Evolutionary conservation across 164 flowering plant species (phyloP), one percentile per base, ranked within the genome.

Genomic region (Magnolia sinica): DNA sequence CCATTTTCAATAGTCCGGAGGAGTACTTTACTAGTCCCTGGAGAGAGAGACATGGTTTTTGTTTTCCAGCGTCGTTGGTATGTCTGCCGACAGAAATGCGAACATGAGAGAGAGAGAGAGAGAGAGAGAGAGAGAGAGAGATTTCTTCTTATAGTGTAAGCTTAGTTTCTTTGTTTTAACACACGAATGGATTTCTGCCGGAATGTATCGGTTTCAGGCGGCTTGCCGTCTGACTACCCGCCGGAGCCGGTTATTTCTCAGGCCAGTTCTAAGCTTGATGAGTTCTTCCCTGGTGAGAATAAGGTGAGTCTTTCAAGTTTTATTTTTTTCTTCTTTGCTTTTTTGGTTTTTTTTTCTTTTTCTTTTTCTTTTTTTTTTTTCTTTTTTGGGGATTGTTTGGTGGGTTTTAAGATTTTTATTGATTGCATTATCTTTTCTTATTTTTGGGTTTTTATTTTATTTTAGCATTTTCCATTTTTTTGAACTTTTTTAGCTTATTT

Each of bases 21-120:
- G 45, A 37, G 45, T 37, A 37, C 45, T 37, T 37, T 37, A 37
- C 45, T 4, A 4, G 45, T 37, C 45, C 45, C 45, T 4, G 45
- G 4, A 52, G 50, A 65, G 37, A 22, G 37, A 22, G 49, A 51
- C 24, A 31, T 3, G 27, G 24, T 50, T 9, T 73, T 27, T 73
- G 63, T 72, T 73, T 70, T 61, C 70, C 13, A 69, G 64, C 51
- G 65, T 55, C 63, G 37, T 77, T 77, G 83, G 81, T 82, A 77
- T 79, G 78, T 79, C 87, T 86, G 86, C 89, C 89, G 89, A 87
- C 89, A 87, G 76, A 81, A 73, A 73, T 19, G 23, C 9, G 27
- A 19, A 16, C 65, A 31, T 29, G 0, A 51, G 45, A 52, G 66
- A 16, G 52, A 27, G 8, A 8, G 45, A 8, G 29, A 8, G 71